Percentiles rank a stretch among this genome's conserved stretches.
Conservation (phyloP, 495 filamentous ascomycete species). For the Sporormia fimetaria region DNA sequence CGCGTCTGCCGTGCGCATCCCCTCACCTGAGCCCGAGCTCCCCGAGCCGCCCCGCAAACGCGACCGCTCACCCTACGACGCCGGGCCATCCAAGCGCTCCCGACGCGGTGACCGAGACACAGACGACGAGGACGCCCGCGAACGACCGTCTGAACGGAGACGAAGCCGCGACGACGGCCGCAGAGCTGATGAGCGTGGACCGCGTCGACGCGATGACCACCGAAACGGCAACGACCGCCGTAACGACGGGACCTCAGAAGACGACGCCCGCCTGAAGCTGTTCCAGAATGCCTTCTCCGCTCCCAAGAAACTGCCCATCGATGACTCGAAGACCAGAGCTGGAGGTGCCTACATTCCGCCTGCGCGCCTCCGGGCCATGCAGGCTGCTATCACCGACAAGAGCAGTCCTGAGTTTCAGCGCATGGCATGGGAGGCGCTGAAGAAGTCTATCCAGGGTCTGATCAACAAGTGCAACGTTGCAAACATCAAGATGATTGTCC, state of each 20-base stretch:
- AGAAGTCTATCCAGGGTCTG: slow-evolving; percentile 96
- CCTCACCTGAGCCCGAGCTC: slow-evolving; percentile 23
- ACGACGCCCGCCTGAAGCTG: slow-evolving; percentile 19
- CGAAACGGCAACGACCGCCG: not conserved
- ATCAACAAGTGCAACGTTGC: slow-evolving; percentile 97
- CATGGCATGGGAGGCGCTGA: slow-evolving; percentile 97
- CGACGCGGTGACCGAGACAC: slow-evolving; percentile 6
- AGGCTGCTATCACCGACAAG: slow-evolving; percentile 95
- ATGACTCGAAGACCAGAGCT: slow-evolving; percentile 58
- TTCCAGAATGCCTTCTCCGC: slow-evolving; percentile 22
- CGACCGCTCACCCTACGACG: slow-evolving; percentile 18
- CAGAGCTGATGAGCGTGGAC: too few species aligned
- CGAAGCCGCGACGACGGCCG: slow-evolving; percentile 7
- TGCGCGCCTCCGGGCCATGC: slow-evolving; percentile 76
- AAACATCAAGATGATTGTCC: slow-evolving; percentile 96
- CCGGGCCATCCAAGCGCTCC: slow-evolving; percentile 19
- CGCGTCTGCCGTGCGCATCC: slow-evolving; percentile 24
- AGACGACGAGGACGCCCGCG: slow-evolving; percentile 2
- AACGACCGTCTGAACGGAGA: slow-evolving; percentile 3
- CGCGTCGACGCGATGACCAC: not conserved
- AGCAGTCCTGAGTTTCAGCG: slow-evolving; percentile 93
- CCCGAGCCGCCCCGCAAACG: slow-evolving; percentile 23
- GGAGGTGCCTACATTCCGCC: slow-evolving; percentile 95
- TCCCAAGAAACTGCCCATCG: slow-evolving; percentile 20
- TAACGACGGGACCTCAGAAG: not conserved